Conservation (phyloP, 2,329 filamentous ascomycete species). For the Aspergillus flavus region DNA sequence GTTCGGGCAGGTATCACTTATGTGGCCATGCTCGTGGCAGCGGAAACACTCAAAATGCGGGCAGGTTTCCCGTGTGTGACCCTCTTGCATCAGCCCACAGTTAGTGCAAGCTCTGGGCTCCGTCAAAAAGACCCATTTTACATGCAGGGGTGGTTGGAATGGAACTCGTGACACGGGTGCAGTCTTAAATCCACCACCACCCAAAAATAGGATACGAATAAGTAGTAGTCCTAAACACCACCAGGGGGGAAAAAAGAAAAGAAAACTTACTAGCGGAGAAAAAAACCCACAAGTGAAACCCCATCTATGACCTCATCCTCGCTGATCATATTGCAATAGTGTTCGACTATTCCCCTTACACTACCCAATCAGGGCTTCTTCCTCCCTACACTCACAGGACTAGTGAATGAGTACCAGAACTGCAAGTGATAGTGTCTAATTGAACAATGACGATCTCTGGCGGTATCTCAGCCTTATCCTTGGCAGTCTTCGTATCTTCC, state of each 20-base stretch:
- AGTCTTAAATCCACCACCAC: background rate
- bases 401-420: background rate
- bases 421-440: background rate
- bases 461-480: conserved; percentile 2
- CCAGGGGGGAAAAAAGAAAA: background rate
- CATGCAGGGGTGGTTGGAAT: background rate
- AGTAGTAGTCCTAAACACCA: background rate
- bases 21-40: too few species aligned
- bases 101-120: too few species aligned
- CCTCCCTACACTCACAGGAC: background rate
- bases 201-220: conserved; percentile 3
- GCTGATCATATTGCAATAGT: background rate
- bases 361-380: background rate
- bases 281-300: background rate
- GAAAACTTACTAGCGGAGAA: background rate
- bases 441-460: background rate
- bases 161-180: background rate
- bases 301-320: background rate
- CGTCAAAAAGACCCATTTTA: too few species aligned
- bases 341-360: background rate
- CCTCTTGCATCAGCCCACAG: too few species aligned
- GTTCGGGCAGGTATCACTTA: too few species aligned
- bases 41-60: too few species aligned
- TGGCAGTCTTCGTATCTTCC: background rate
- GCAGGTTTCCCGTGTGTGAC: too few species aligned